Base-by-base conservation (phyloP, 139 green algal genomes). In the Yamagishiella unicocca region DNA sequence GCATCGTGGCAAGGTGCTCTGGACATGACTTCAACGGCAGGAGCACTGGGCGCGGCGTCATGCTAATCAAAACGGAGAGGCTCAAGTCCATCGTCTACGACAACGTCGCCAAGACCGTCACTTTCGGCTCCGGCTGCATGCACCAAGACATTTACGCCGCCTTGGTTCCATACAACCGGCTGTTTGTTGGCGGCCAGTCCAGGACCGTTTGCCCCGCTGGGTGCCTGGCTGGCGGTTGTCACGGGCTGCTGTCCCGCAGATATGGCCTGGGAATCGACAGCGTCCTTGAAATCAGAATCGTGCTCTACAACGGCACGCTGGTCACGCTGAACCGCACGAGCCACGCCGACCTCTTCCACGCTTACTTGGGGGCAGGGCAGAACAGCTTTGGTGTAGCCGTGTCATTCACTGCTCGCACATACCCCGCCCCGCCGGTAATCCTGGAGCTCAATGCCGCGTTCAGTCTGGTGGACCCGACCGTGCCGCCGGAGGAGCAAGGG, bases 21-120 rank as follows among this genome's bases (percentile, higher is more conserved):
- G 78, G 78, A 31, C 61, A 85, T 61, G 78, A 85, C 38, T 85
- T 85, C 35, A 72, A 85, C 38, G 58, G 58, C 58, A 66, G 78
- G 14, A 62, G 37, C 62, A 76, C 78, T 14, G 78, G 78, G 24
- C 43, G 45, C 46, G 45, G 45, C 43, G 29, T 42, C 6, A 64
- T 81, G 73, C 45, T 81, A 24, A 81, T 81, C 24, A 81, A 81
- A 31, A 81, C 73, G 8, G 31, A 62, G n/a, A 27, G n/a, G 8
- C 46, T 81, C 40, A 64, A 43, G 19, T 10, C 17, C 73, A 29
- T 81, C 10, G 29, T 24, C 8, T 81, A 81, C 27, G 45, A 45
- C 29, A 8, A 7, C 25, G 29, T 29, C 9, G 53, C 42, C 33
- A 27, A 86, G 66, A 86, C 62, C 27, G 42, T 86, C 27, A 78